A percentile compares a stretch with the other conserved stretches of the same genome.
Evolutionary conservation across 441 rosid species (phyloP).

Genomic region (Populus hybrid): DNA sequence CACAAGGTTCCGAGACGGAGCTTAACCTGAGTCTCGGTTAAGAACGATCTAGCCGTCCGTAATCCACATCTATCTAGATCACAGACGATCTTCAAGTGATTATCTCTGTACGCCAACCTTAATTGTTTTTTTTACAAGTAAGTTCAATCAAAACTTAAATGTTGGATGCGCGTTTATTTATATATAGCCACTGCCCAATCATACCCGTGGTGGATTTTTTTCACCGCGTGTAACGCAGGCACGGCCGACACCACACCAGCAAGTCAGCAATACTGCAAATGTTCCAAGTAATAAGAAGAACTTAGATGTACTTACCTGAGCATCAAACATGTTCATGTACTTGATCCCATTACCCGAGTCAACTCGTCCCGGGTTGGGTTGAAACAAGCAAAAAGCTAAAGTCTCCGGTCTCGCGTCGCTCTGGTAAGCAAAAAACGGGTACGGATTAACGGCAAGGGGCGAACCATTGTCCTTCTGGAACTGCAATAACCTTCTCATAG

Average conservation of each 20-base stretch:
- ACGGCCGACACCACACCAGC: background rate
- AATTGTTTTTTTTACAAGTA: too few species aligned
- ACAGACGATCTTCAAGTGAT: background rate
- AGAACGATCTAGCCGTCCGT: background rate
- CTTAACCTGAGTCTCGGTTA: too few species aligned
- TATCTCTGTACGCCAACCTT: too few species aligned
- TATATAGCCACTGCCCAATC: too few species aligned
- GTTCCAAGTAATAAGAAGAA: background rate
- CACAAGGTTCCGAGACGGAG: too few species aligned
- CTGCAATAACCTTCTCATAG: slow-evolving; percentile 59
- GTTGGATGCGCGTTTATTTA: too few species aligned
- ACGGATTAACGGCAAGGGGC: slow-evolving; percentile 76
- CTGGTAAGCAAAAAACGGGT: slow-evolving; percentile 88
- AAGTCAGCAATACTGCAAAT: background rate
- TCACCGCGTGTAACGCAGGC: too few species aligned
- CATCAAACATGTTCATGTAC: slow-evolving; percentile 98
- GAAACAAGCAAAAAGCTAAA: slow-evolving; percentile 74
- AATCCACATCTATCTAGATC: background rate
- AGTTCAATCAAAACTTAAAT: too few species aligned
- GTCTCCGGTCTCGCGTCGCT: slow-evolving; percentile 86
- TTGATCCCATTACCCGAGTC: slow-evolving; percentile 74
- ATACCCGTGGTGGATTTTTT: too few species aligned
- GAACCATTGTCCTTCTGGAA: slow-evolving; percentile 73
- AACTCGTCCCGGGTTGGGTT: slow-evolving; percentile 85
- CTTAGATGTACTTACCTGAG: slow-evolving; percentile 55